Evolutionary conservation across 257 asterid species (phyloP).

Genomic region (Echites panduratus): DNA sequence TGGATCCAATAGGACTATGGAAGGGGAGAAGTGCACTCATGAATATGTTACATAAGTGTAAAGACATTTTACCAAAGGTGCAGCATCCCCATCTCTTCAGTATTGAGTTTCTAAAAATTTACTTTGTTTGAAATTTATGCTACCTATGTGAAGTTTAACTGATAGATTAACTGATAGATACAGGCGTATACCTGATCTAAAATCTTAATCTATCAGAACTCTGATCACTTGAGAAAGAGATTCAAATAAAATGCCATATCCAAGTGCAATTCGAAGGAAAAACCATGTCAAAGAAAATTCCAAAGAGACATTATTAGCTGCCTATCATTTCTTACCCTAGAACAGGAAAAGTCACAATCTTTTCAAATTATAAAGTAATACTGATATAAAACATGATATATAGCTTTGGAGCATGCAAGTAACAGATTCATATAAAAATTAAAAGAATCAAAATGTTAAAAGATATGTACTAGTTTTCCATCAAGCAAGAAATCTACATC

Average conservation of each 20-base stretch:
- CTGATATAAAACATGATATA: background rate
- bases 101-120: background rate
- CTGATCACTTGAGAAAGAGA: background rate
- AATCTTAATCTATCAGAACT: background rate
- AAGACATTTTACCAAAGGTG: background rate
- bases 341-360: background rate
- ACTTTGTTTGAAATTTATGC: background rate
- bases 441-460: background rate
- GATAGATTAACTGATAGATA: background rate
- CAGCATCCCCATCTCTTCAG: background rate
- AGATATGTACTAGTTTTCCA: background rate
- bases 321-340: background rate
- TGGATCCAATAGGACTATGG: background rate
- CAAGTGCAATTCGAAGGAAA: background rate
- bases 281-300: background rate
- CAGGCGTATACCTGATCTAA: background rate
- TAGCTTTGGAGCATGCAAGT: background rate
- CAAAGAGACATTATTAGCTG: background rate
- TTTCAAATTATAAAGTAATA: background rate
- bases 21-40: background rate
- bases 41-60: background rate
- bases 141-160: background rate
- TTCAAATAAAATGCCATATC: background rate
- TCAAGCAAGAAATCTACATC: background rate
- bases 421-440: background rate